Evolutionary conservation across 306 rosid genomes (phyloP).

Genomic region (Macrotyloma uniflorum): DNA sequence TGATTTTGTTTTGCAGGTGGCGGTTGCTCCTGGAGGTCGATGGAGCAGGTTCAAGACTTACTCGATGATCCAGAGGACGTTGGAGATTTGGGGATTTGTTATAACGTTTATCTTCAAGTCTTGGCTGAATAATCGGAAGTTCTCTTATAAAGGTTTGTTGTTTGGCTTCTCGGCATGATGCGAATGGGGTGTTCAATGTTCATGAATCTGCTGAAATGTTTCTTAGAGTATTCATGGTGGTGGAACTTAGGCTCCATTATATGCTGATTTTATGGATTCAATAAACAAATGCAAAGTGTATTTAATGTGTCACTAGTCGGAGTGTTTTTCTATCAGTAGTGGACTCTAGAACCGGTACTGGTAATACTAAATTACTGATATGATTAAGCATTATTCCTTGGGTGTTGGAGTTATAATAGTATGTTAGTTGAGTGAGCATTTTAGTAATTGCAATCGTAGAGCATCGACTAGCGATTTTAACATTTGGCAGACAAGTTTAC

Average conservation of each 20-base stretch:
- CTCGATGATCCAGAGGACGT: slow-evolving; percentile 92
- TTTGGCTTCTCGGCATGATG: slow-evolving; percentile 24
- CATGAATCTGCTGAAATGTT: background rate
- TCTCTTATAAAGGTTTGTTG: slow-evolving; percentile 76
- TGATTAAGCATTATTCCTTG: background rate
- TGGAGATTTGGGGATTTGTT: slow-evolving; percentile 99
- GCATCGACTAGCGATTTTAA: background rate
- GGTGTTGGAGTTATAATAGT: background rate
- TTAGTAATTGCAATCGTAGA: background rate
- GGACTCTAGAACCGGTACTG: background rate
- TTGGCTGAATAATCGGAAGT: slow-evolving; percentile 81
- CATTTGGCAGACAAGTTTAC: background rate
- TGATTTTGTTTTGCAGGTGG: slow-evolving; percentile 62
- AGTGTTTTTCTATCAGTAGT: background rate
- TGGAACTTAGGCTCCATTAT: background rate
- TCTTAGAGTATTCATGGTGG: background rate
- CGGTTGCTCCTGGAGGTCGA: slow-evolving; percentile 94
- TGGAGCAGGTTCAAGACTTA: slow-evolving; percentile 97
- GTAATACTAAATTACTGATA: background rate
- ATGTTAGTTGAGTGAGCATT: background rate
- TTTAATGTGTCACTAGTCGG: background rate
- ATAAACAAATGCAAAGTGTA: background rate
- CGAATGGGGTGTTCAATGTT: slow-evolving; percentile 9
- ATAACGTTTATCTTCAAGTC: slow-evolving; percentile 72
- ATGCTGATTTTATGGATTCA: background rate